A percentile compares a stretch with the other conserved stretches of the same genome.
Conservation (phyloP, 2,329 filamentous ascomycete species). For the Microdochium nivale region DNA sequence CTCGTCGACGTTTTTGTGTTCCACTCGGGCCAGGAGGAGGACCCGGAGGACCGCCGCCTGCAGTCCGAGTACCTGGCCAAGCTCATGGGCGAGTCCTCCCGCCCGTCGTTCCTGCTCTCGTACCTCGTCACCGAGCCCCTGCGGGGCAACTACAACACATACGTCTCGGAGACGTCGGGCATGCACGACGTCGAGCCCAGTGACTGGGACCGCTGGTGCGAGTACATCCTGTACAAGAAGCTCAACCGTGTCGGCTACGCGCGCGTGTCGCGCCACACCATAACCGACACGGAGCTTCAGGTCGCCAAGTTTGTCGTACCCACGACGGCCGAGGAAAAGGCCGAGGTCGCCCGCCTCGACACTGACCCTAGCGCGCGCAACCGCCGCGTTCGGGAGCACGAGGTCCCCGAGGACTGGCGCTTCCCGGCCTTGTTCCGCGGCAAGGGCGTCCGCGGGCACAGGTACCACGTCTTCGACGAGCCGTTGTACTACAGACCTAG, state of each 20-base stretch:
- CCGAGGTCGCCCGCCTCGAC: constrained; percentile 27
- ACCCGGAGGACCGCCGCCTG: constrained; percentile 79
- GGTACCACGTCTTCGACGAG: constrained; percentile 92
- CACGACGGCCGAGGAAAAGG: constrained; percentile 50
- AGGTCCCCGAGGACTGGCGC: constrained; percentile 67
- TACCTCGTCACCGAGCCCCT: constrained; percentile 89
- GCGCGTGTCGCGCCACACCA: constrained; percentile 76
- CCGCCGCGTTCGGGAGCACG: constrained; percentile 53
- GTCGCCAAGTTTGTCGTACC: constrained; percentile 92
- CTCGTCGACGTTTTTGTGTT: constrained; percentile 93
- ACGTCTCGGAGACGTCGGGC: constrained; percentile 74
- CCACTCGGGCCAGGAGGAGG: constrained; percentile 97
- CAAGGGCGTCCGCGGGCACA: constrained; percentile 77
- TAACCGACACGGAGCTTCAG: constrained; percentile 96
- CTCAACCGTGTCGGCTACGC: constrained; percentile 83
- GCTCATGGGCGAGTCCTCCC: constrained; percentile 74
- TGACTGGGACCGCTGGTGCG: constrained; percentile 98
- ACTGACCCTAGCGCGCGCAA: constrained; percentile 43
- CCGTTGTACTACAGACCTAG: constrained; percentile 55
- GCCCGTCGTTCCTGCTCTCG: constrained; percentile 77
- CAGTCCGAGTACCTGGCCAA: constrained; percentile 81
- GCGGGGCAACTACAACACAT: constrained; percentile 94
- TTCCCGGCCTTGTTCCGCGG: constrained; percentile 84
- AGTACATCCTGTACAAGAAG: constrained; percentile 94
- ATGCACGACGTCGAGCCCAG: constrained; percentile 92